Percentiles rank a stretch among this genome's conserved stretches.
Conservation (phyloP, 805 yeast species). For the Teunomyces tritomae region DNA sequence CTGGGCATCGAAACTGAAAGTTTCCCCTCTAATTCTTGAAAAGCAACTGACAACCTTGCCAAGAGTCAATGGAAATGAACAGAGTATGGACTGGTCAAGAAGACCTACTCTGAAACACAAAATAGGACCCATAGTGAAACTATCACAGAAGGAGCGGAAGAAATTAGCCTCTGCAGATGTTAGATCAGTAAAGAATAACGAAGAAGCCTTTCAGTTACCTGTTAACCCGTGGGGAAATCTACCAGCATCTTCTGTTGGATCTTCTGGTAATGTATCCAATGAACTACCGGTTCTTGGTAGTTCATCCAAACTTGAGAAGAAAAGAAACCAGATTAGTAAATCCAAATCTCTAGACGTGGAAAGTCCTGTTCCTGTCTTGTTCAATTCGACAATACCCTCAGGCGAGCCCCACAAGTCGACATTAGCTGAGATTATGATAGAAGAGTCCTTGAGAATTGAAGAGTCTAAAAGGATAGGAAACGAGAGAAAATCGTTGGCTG, state of each 20-base stretch:
- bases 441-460: constrained; percentile 44
- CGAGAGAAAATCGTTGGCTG: constrained; percentile 52
- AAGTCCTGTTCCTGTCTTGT: background rate
- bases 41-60: background rate
- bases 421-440: constrained; percentile 44
- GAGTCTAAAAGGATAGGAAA: constrained; percentile 42
- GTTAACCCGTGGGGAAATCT: constrained; percentile 7
- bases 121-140: constrained; percentile 37
- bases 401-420: constrained; percentile 21
- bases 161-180: constrained; percentile 22
- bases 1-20: constrained; percentile 22
- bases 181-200: background rate
- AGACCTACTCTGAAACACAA: constrained; percentile 22
- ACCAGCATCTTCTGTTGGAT: background rate
- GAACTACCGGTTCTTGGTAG: background rate
- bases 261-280: background rate
- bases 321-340: background rate
- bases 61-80: background rate
- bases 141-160: constrained; percentile 63
- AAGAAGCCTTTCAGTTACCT: background rate
- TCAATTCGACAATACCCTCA: background rate
- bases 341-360: background rate
- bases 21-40: constrained; percentile 12
- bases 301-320: background rate
- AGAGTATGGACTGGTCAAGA: constrained; percentile 10